Conservation (phyloP, 768 basidiomycete genomes). For the Steccherinum ochraceum region DNA sequence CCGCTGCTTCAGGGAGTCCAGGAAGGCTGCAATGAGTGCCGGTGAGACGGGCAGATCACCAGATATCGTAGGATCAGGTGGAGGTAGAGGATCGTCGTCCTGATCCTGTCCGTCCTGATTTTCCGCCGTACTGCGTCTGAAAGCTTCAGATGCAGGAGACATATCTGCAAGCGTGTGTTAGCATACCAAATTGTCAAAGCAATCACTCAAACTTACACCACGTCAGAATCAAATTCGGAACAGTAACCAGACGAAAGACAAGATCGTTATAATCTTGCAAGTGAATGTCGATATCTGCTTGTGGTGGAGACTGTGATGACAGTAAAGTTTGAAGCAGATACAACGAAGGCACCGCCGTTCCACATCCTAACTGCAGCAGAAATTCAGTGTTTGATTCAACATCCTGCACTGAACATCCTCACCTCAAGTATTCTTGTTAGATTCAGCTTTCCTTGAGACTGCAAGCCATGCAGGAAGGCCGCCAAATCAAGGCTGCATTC, state of each 20-base stretch:
- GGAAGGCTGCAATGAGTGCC: slow-evolving; percentile 60
- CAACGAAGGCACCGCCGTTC: slow-evolving; percentile 81
- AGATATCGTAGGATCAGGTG: slow-evolving; percentile 27
- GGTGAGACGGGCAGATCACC: slow-evolving; percentile 66
- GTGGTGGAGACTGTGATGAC: slow-evolving; percentile 21
- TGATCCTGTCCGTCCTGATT: slow-evolving; percentile 17
- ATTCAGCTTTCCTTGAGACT: slow-evolving; percentile 52
- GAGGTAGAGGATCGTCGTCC: slow-evolving; percentile 17
- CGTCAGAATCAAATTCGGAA: slow-evolving; percentile 70
- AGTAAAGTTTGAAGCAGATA: slow-evolving; percentile 65
- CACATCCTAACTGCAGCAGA: slow-evolving; percentile 88
- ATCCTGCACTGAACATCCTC: neutral
- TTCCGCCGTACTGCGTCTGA: slow-evolving; percentile 26
- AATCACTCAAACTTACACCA: slow-evolving; percentile 83
- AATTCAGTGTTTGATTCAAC: neutral
- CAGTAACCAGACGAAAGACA: slow-evolving; percentile 71
- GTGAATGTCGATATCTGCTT: slow-evolving; percentile 39
- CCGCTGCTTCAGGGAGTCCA: slow-evolving; percentile 43
- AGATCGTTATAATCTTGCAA: slow-evolving; percentile 90
- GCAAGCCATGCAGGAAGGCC: slow-evolving; percentile 38
- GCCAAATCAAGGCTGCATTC: slow-evolving; percentile 91
- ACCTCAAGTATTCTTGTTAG: slow-evolving; percentile 5
- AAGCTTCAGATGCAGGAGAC: slow-evolving; percentile 48
- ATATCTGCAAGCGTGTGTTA: slow-evolving; percentile 37
- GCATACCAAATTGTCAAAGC: neutral